Percentiles rank a stretch among this genome's conserved stretches.
phyloP scores from a whole-genome alignment of 805 yeast genomes.

The Barnettozyma salicaria region DNA sequence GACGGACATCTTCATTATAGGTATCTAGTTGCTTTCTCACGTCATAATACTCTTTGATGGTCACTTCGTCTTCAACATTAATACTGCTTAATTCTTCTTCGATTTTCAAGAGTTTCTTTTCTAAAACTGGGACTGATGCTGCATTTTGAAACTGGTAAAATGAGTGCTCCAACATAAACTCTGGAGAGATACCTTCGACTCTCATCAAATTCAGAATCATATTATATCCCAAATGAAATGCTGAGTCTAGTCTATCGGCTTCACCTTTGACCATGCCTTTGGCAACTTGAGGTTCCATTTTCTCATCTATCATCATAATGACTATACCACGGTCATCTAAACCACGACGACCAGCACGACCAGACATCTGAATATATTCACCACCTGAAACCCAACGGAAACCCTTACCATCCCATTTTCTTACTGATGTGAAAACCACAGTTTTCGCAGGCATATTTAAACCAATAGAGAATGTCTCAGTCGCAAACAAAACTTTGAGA shows the following conservation, averaged over 20 bases:
- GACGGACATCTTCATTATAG: constrained; percentile 71
- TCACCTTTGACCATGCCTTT: constrained; percentile 99
- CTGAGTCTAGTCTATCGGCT: constrained; percentile 95
- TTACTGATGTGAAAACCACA: constrained; percentile 93
- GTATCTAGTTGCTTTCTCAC: constrained; percentile 61
- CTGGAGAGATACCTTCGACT: constrained; percentile 98
- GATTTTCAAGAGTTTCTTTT: constrained; percentile 52
- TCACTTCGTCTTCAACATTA: constrained; percentile 64
- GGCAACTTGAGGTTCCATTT: constrained; percentile 99
- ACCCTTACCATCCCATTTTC: constrained; percentile 97
- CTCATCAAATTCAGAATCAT: constrained; percentile 95
- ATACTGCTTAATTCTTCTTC: constrained; percentile 43
- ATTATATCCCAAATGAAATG: constrained; percentile 94
- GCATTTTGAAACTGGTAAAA: constrained; percentile 95
- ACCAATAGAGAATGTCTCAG: constrained; percentile 98
- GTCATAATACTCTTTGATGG: constrained; percentile 78
- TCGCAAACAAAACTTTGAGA: constrained; percentile 89
- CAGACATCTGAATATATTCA: constrained; percentile 99
- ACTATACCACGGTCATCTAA: constrained; percentile 98
- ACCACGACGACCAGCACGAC: constrained; percentile 99
- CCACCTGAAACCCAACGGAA: constrained; percentile 99
- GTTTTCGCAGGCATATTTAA: constrained; percentile 99
- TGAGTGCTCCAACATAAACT: constrained; percentile 90
- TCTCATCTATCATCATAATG: constrained; percentile 98
- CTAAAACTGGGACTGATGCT: constrained; percentile 81